Evolutionary conservation across 768 basidiomycete genomes (phyloP), one percentile per base, ranked within the genome.

Genomic region (Coprinopsis marcescibilis): DNA sequence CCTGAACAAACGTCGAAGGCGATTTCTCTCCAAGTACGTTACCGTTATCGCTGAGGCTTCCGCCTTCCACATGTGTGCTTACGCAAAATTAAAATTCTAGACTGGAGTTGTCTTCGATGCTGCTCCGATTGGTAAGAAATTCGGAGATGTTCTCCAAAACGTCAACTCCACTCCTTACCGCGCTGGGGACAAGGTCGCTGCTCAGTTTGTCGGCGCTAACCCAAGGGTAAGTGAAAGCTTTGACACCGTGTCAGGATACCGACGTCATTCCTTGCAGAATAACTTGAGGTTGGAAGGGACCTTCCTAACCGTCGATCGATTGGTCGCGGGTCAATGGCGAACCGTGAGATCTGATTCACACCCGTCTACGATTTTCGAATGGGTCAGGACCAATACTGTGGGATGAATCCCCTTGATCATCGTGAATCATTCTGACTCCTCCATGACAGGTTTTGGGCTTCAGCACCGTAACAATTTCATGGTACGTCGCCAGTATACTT

Each of bases 281-380:
- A 89, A 89, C 57, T 73, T 88, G 25, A 77, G 79, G 19, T 69
- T 89, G 10, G 85, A 87, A 55, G 72, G 71, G 35, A 87, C 85
- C 1, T 89, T 85, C 71, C 65, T 89, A 35, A 77, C 72, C 1
- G 75, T 89, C 32, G 83, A 89, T 49, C 73, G 68, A 42, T 60
- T 72, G 26, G 62, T 70, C 5, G 57, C 66, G 13, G 71, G 68
- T 23, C 60, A 65, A 43, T 89, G 84, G 85, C 65, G 50, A 49
- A 58, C 71, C 0, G 76, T 83, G 26, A 72, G 80, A 43, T 80
- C 83, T 12, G 88, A 90, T 63, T 88, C 87, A 15, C 86, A 89
- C 60, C 85, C 85, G 24, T 87, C 83, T 3, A 88, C 86, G 1
- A 71, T 69, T 15, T 87, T 76, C 55, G 68, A 70, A 48, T 89